Evolutionary conservation across 768 basidiomycete species (phyloP), one percentile per base, ranked within the genome.

Genomic region (Trametes coccinea): DNA sequence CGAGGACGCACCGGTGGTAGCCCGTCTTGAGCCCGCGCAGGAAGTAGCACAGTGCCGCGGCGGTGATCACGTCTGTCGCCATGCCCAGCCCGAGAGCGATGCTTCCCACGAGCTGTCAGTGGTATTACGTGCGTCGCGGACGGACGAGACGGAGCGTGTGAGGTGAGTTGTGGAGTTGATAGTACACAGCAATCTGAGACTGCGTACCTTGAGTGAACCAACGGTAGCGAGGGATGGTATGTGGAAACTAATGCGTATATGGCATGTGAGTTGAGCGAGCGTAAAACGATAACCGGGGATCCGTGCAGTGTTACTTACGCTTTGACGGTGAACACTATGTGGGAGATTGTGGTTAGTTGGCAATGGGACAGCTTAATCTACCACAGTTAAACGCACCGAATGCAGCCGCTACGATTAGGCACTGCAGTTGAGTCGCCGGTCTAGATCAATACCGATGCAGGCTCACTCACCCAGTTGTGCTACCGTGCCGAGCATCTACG

Each of bases 11-110:
- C 85, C 49, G 49, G 14, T 50, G 65, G 62, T 80, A 79, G 13
- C 80, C 83, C 0, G 82, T 82, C 53, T 83, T 77, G 65, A 87
- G 76, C 55, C 69, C 77, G 60, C 81, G 80, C 64, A 88, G 72
- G 72, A 83, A 87, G 64, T 72, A 83, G 60, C 79, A 82, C 11
- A 88, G 76, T 4, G 84, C 74, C 0, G 67, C 70, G 4, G 87
- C 82, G 33, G 82, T 85, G 30, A 77, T 55, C 1, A 82, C 66
- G 68, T 89, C 87, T 5, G 82, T 81, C 10, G 76, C 34, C 40
- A 81, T 77, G 4, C 84, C 82, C 27, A 81, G 62, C 27, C 74
- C 78, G 4, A 89, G 76, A 0, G 85, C 75, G 8, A 80, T 33
- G 34, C 76, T 78, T 0, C 81, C 86, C 11, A 85, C 59, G 1